Evolutionary conservation across 768 basidiomycete species (phyloP).

Genomic region (Tylopilus vinaceipallidus): DNA sequence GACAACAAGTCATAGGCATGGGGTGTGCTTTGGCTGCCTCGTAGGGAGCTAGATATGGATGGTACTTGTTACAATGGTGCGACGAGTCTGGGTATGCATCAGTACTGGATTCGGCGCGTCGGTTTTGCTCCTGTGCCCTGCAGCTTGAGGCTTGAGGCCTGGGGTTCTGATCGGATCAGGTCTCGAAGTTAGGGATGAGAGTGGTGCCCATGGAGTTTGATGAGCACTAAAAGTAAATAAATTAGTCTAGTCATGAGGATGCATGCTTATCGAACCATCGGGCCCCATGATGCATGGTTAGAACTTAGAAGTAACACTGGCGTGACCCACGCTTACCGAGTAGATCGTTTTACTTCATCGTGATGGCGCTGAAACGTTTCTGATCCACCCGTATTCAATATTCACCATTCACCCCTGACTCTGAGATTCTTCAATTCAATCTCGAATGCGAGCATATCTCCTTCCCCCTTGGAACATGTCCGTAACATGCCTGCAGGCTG

Average conservation of each 20-base stretch:
- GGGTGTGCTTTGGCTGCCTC: no score
- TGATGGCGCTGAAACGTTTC: conserved; percentile 14
- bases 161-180: background rate
- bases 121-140: background rate
- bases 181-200: background rate
- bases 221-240: background rate
- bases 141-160: conserved; percentile 1
- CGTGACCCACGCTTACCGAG: conserved; percentile 13
- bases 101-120: no score
- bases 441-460: conserved; percentile 20
- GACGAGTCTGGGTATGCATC: no score
- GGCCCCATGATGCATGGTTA: no score
- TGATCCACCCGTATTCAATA: conserved; percentile 20
- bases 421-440: conserved; percentile 23
- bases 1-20: no score
- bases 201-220: conserved; percentile 4
- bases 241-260: background rate
- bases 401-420: conserved; percentile 18
- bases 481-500: conserved; percentile 11
- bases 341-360: conserved; percentile 7
- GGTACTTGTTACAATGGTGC: no score
- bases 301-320: no score
- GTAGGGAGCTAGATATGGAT: no score
- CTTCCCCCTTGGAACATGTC: conserved; percentile 18
- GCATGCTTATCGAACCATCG: conserved; percentile 10